Evolutionary conservation across 2,329 filamentous ascomycete genomes (phyloP).

Genomic region (Alternaria sp.): DNA sequence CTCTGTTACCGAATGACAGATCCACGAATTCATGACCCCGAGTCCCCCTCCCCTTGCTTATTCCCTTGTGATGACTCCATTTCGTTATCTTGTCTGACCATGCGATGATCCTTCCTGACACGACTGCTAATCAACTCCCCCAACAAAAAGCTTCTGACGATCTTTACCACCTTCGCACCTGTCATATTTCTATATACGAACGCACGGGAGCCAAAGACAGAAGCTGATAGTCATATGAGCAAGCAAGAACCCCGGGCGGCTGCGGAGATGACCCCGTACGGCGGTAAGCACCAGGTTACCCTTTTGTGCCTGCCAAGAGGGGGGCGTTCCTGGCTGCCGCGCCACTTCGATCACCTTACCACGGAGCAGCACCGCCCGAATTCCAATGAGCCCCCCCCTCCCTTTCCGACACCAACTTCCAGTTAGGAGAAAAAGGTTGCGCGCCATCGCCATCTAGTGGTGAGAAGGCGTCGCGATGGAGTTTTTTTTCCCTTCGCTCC

Average conservation of each 20-base stretch:
- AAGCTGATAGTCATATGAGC: slow-evolving; percentile 4
- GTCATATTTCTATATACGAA: neutral
- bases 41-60: slow-evolving; percentile 6
- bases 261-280: slow-evolving; percentile 11
- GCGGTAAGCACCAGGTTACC: slow-evolving; percentile 1
- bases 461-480: slow-evolving; percentile 1
- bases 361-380: neutral
- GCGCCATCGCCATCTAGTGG: slow-evolving; percentile 2
- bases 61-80: neutral
- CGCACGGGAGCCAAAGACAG: slow-evolving; percentile 1
- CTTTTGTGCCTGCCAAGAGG: slow-evolving; percentile 11
- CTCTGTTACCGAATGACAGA: slow-evolving; percentile 20
- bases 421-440: neutral
- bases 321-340: slow-evolving; percentile 13
- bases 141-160: neutral
- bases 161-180: neutral
- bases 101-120: neutral
- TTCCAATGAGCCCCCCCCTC: slow-evolving; percentile 2
- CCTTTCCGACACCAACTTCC: neutral
- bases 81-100: neutral
- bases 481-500: neutral
- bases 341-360: slow-evolving; percentile 10
- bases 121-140: neutral
- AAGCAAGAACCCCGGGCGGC: slow-evolving; percentile 7
- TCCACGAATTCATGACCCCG: slow-evolving; percentile 20